Percentiles rank a stretch among this genome's conserved stretches.
Conservation (phyloP, 108 stramenopile genomes). For the Cyclostephanos tholiformis region DNA sequence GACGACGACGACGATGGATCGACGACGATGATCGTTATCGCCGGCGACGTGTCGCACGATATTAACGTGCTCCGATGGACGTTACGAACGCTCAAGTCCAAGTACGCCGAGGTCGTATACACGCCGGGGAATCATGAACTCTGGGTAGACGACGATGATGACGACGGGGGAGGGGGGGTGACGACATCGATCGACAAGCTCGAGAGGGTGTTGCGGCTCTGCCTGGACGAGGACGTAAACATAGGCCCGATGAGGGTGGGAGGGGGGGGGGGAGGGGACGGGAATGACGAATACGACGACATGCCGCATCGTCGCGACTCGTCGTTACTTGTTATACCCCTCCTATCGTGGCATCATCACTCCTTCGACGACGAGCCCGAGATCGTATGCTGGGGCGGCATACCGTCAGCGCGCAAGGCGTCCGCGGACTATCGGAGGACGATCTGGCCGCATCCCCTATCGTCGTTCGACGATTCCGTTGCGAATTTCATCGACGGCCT, state of each 20-base stretch:
- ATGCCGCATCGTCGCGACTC: neutral
- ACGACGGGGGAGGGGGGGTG: constrained; percentile 14
- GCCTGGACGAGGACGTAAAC: constrained; percentile 33
- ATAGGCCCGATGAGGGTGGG: constrained; percentile 45
- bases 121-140: constrained; percentile 47
- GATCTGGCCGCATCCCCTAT: constrained; percentile 37
- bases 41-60: constrained; percentile 50
- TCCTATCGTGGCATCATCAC: constrained; percentile 46
- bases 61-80: constrained; percentile 41
- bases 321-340: constrained; percentile 38
- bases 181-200: constrained; percentile 46
- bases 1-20: neutral
- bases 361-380: constrained; percentile 48
- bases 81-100: constrained; percentile 40
- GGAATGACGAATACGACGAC: neutral
- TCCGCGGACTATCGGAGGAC: constrained; percentile 45
- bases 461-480: constrained; percentile 43
- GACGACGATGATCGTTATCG: constrained; percentile 40
- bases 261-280: neutral
- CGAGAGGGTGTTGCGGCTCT: constrained; percentile 39
- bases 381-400: constrained; percentile 46
- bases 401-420: constrained; percentile 34
- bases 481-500: constrained; percentile 41
- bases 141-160: constrained; percentile 11
- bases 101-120: constrained; percentile 42